Percentiles rank a stretch among this genome's conserved stretches.
These are phyloP conservation scores for Alternaria burnsii DNA, from an alignment of 2,329 filamentous ascomycete genomes.

Conservation along the genomic window DNA sequence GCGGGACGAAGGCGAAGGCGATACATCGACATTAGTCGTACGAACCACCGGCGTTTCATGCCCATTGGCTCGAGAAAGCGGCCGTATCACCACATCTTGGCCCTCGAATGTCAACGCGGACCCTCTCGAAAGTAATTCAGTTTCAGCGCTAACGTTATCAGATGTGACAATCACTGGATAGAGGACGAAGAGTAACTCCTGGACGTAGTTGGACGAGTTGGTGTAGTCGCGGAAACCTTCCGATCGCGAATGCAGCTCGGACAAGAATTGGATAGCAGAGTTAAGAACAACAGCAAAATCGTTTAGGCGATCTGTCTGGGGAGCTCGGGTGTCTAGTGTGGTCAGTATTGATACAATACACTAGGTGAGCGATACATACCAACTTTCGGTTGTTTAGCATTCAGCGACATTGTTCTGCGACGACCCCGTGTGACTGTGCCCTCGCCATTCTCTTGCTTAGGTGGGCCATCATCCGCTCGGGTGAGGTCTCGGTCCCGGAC, in stretches of 20 bases:
- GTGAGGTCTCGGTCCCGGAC: constrained; percentile 46
- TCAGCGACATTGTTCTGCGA: constrained; percentile 72
- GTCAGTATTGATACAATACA: constrained; percentile 18
- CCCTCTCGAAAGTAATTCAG: constrained; percentile 84
- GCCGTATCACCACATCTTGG: constrained; percentile 82
- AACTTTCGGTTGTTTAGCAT: constrained; percentile 60
- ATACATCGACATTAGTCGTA: constrained; percentile 66
- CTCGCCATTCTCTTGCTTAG: constrained; percentile 30
- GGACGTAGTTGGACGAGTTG: constrained; percentile 79
- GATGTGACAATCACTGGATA: constrained; percentile 90
- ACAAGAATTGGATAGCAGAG: constrained; percentile 79
- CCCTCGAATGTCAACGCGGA: constrained; percentile 85
- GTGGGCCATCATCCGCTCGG: constrained; percentile 25
- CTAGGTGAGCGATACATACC: constrained; percentile 26
- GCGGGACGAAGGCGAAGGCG: constrained; percentile 45
- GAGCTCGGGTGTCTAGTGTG: constrained; percentile 39
- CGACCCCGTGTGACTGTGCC: constrained; percentile 52
- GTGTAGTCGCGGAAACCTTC: constrained; percentile 83
- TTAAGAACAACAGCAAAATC: constrained; percentile 74
- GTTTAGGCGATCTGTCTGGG: constrained; percentile 53
- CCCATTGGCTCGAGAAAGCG: constrained; percentile 69
- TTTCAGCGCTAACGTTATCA: constrained; percentile 82
- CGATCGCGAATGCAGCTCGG: constrained; percentile 80
- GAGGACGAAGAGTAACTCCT: constrained; percentile 78
- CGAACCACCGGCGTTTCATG: constrained; percentile 73